Conservation (phyloP, 768 basidiomycete species). For the Suillus plorans region DNA sequence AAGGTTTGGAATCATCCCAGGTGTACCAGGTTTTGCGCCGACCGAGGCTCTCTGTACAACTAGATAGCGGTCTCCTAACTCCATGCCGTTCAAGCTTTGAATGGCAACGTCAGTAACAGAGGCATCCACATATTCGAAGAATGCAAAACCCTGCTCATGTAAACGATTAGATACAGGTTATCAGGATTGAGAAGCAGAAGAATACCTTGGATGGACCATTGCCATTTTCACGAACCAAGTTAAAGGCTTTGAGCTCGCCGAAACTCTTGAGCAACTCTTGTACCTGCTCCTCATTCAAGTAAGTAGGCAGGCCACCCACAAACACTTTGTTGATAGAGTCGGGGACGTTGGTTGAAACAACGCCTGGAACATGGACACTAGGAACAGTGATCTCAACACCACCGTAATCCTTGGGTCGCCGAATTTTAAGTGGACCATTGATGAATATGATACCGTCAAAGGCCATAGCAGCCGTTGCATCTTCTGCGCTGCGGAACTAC, state of each 20-base stretch:
- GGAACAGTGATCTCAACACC: conserved; percentile 66
- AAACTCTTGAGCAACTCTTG: conserved; percentile 97
- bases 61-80: conserved; percentile 91
- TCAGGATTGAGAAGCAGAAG: neutral
- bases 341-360: conserved; percentile 94
- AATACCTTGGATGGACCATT: conserved; percentile 85
- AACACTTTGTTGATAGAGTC: conserved; percentile 99
- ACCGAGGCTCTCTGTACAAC: conserved; percentile 97
- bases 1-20: conserved; percentile 59
- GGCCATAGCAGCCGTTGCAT: conserved; percentile 94
- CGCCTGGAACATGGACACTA: conserved; percentile 85
- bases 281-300: conserved; percentile 97
- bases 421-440: conserved; percentile 94
- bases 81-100: conserved; percentile 95
- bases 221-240: conserved; percentile 92
- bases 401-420: conserved; percentile 95
- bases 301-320: conserved; percentile 92
- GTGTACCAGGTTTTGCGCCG: conserved; percentile 76
- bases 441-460: conserved; percentile 98
- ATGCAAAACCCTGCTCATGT: conserved; percentile 84
- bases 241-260: conserved; percentile 97
- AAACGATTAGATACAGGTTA: neutral
- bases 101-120: conserved; percentile 93
- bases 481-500: conserved; percentile 97
- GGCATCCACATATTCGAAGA: conserved; percentile 96